Percentiles rank a stretch among this genome's conserved stretches.
Conservation (phyloP, 495 filamentous ascomycete genomes). For the Talaromyces wortmannii region DNA sequence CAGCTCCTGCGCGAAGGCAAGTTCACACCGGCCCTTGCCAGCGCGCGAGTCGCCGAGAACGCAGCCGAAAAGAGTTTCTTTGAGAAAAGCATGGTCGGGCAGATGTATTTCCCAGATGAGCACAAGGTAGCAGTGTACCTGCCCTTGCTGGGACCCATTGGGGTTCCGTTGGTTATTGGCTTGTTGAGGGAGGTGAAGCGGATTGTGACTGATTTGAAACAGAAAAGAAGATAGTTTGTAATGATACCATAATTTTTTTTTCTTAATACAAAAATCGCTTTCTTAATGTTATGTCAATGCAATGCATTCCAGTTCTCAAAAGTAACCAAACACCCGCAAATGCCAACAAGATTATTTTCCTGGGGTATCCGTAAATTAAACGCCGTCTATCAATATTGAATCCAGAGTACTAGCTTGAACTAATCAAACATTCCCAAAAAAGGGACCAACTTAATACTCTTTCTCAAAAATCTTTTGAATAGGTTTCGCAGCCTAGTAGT, state of each 20-base stretch:
- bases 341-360: not conserved
- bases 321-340: not conserved
- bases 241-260: not conserved
- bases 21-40: conserved; percentile 62
- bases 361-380: not conserved
- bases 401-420: not conserved
- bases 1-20: conserved; percentile 58
- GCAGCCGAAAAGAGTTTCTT: conserved; percentile 96
- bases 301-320: not conserved
- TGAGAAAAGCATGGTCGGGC: conserved; percentile 98
- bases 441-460: conserved; percentile 36
- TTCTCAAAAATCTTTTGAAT: conserved; percentile 80
- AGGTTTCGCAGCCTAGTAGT: conserved; percentile 70
- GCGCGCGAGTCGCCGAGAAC: conserved; percentile 75
- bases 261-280: too few species aligned
- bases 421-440: not conserved
- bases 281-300: too few species aligned
- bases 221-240: conserved; percentile 11
- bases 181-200: conserved; percentile 71
- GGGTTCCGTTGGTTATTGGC: conserved; percentile 80
- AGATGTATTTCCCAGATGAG: conserved; percentile 96
- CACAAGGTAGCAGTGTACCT: conserved; percentile 98
- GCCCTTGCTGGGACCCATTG: conserved; percentile 84
- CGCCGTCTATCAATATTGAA: not conserved
- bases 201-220: conserved; percentile 30